Conservation (phyloP, 1,284 basidiomycete species). For the Flammula alnicola region DNA sequence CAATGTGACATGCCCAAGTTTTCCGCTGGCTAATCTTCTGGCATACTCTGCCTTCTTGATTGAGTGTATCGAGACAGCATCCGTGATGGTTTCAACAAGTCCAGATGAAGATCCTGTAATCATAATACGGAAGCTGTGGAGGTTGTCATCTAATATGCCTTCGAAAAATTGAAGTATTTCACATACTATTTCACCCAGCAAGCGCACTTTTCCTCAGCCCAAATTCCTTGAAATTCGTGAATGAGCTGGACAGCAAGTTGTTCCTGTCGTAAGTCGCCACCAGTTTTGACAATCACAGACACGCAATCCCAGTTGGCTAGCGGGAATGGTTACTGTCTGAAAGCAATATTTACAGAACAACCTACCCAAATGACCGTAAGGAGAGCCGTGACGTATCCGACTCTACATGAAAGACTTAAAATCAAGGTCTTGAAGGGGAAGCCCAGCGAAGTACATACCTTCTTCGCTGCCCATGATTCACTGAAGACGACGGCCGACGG, state of each 20-base stretch:
- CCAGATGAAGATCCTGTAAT: slow-evolving; percentile 95
- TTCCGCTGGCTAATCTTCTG: slow-evolving; percentile 78
- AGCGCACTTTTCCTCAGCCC: slow-evolving; percentile 89
- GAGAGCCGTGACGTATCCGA: slow-evolving; percentile 90
- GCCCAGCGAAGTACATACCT: slow-evolving; percentile 49
- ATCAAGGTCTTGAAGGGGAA: slow-evolving; percentile 3
- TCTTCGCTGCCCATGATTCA: slow-evolving; percentile 95
- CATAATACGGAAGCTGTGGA: slow-evolving; percentile 77
- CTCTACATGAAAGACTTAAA: slow-evolving; percentile 51
- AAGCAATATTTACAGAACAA: slow-evolving; percentile 1
- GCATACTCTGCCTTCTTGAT: slow-evolving; percentile 99
- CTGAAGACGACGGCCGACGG: slow-evolving; percentile 94
- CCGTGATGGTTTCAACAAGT: slow-evolving; percentile 93
- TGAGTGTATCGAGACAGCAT: slow-evolving; percentile 97
- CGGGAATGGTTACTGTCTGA: slow-evolving; percentile 1
- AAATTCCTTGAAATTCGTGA: slow-evolving; percentile 91
- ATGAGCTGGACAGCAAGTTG: slow-evolving; percentile 97
- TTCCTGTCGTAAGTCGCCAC: slow-evolving; percentile 95
- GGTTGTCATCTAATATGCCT: neutral
- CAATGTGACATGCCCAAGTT: slow-evolving; percentile 84
- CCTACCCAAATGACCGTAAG: slow-evolving; percentile 92
- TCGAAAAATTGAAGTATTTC: slow-evolving; percentile 1
- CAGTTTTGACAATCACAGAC: slow-evolving; percentile 98
- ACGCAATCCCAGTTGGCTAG: slow-evolving; percentile 83
- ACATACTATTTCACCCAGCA: slow-evolving; percentile 93